phyloP scores from a whole-genome alignment of 495 filamentous ascomycete genomes.

The Lasiosphaeria ovina region DNA sequence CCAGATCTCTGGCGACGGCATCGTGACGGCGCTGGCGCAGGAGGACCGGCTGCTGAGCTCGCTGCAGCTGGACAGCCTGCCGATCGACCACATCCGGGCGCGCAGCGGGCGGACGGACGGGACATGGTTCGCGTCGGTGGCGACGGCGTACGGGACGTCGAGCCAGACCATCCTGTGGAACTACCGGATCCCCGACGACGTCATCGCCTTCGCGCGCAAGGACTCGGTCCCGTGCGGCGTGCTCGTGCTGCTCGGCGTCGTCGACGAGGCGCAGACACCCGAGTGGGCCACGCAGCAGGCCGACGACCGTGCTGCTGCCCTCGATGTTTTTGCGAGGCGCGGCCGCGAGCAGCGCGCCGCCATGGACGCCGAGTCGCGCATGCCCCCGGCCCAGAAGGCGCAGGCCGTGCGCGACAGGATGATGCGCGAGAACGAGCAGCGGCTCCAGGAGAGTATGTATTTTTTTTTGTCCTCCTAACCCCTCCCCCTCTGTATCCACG shows the following conservation, averaged over 20 bases:
- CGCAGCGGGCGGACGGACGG: slow-evolving; percentile 35
- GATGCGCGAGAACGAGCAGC: slow-evolving; percentile 37
- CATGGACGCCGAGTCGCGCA: slow-evolving; percentile 42
- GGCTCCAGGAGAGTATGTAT: slow-evolving; percentile 42
- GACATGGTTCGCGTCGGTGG: slow-evolving; percentile 57
- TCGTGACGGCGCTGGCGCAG: slow-evolving; percentile 40
- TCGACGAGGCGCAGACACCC: slow-evolving; percentile 53
- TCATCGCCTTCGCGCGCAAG: slow-evolving; percentile 49
- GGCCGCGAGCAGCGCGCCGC: slow-evolving; percentile 40
- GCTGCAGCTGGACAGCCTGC: slow-evolving; percentile 35
- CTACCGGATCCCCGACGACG: slow-evolving; percentile 55
- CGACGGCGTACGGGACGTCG: slow-evolving; percentile 53
- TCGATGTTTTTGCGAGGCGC: slow-evolving; percentile 38
- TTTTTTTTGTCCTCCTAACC: slow-evolving; percentile 7
- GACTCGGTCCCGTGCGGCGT: slow-evolving; percentile 62
- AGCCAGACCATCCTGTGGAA: slow-evolving; percentile 58
- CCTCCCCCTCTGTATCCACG: neutral
- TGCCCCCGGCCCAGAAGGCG: slow-evolving; percentile 47
- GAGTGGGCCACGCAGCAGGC: slow-evolving; percentile 53
- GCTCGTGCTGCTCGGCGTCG: slow-evolving; percentile 52
- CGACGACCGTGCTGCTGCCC: slow-evolving; percentile 35
- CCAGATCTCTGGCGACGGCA: slow-evolving; percentile 43
- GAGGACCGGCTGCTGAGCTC: slow-evolving; percentile 25
- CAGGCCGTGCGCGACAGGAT: slow-evolving; percentile 35
- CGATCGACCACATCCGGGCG: slow-evolving; percentile 42